Evolutionary conservation across 2,329 filamentous ascomycete genomes (phyloP).

Genomic region (Tolypocladium tundrense): DNA sequence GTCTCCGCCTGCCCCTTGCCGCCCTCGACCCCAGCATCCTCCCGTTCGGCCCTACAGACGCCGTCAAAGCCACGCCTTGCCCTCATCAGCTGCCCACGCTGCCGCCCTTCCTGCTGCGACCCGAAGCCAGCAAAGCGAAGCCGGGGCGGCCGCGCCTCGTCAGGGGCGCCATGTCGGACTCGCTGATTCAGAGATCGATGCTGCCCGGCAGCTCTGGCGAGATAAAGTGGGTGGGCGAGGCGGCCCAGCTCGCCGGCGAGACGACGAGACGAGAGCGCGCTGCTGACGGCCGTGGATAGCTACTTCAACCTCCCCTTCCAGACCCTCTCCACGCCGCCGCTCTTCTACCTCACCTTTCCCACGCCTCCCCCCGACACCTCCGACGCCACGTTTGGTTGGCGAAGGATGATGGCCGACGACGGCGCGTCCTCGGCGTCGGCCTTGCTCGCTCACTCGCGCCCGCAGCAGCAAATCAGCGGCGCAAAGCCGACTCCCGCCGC

Average conservation of each 20-base stretch:
- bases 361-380: slow-evolving; percentile 1
- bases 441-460: neutral
- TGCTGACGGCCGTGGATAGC: slow-evolving; percentile 9
- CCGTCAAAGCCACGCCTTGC: neutral
- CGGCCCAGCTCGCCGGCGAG: too few species aligned
- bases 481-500: neutral
- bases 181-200: slow-evolving; percentile 1
- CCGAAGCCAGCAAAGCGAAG: neutral
- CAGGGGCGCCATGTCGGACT: slow-evolving; percentile 10
- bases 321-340: slow-evolving; percentile 5
- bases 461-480: neutral
- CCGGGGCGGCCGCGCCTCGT: neutral
- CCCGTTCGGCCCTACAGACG: neutral
- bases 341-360: slow-evolving; percentile 9
- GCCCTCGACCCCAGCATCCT: neutral
- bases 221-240: slow-evolving; percentile 11
- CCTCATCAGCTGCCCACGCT: neutral
- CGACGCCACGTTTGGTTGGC: slow-evolving; percentile 2
- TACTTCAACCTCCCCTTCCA: slow-evolving; percentile 21
- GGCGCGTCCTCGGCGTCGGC: slow-evolving; percentile 3
- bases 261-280: neutral
- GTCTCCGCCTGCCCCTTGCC: neutral
- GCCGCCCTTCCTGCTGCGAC: neutral
- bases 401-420: slow-evolving; percentile 3
- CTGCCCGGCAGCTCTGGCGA: slow-evolving; percentile 6